Conservation (phyloP, 1,139 yeast genomes). For the Yamadazyma conglobata region DNA sequence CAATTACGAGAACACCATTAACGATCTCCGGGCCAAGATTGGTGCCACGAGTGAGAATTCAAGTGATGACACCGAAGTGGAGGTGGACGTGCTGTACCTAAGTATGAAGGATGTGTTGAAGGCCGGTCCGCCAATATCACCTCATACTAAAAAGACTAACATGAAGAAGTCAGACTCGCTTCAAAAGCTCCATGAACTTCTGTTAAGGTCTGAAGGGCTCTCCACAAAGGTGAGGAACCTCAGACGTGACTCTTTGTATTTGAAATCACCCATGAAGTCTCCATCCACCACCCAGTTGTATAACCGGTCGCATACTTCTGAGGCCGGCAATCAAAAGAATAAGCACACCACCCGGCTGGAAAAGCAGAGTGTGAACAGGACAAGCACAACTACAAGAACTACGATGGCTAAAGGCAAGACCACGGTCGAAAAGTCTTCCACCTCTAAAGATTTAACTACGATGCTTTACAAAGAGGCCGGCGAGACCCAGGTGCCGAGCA, state of each 20-base stretch:
- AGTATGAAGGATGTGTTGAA: slow-evolving; percentile 30
- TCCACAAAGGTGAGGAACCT: slow-evolving; percentile 16
- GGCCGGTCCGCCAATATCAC: slow-evolving; percentile 31
- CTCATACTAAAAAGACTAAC: slow-evolving; percentile 10
- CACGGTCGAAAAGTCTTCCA: slow-evolving; percentile 11
- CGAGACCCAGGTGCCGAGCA: too few species aligned
- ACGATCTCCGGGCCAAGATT: slow-evolving; percentile 17
- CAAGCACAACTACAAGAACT: neutral
- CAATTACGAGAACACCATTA: slow-evolving; percentile 34
- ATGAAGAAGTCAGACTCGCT: slow-evolving; percentile 25
- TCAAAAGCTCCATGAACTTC: slow-evolving; percentile 19
- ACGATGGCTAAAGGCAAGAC: too few species aligned
- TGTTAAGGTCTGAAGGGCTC: slow-evolving; percentile 14
- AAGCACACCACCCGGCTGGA: neutral
- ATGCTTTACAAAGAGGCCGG: slow-evolving; percentile 12
- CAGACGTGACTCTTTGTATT: slow-evolving; percentile 14
- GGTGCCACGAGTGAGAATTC: slow-evolving; percentile 1
- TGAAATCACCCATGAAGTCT: slow-evolving; percentile 17
- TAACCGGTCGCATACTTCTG: slow-evolving; percentile 10
- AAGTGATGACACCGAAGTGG: slow-evolving; percentile 3
- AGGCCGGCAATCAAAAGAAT: slow-evolving; percentile 2
- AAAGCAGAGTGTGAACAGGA: neutral
- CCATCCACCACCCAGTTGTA: slow-evolving; percentile 25
- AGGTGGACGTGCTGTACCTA: slow-evolving; percentile 26
- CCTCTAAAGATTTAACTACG: slow-evolving; percentile 9